Evolutionary conservation across 1,139 yeast species (phyloP).

Genomic region (Kodamaea sp.): DNA sequence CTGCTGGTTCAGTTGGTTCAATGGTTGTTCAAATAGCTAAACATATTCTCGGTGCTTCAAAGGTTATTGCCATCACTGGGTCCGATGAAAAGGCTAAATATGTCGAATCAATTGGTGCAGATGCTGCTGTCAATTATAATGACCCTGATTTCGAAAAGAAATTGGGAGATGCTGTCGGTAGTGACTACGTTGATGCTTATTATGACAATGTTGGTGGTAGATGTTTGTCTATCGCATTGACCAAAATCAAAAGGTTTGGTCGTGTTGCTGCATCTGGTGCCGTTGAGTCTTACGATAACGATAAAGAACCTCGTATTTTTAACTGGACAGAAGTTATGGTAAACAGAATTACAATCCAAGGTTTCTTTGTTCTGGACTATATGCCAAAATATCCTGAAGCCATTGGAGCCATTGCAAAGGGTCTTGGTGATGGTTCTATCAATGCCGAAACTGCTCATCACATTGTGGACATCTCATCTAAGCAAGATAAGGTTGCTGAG

Average conservation of each 20-base stretch:
- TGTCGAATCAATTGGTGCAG: constrained; percentile 57
- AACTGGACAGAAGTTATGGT: constrained; percentile 44
- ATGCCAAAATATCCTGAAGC: constrained; percentile 28
- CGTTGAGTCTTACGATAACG: constrained; percentile 31
- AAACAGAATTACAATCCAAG: constrained; percentile 47
- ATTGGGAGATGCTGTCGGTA: constrained; percentile 44
- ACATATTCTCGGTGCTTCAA: constrained; percentile 48
- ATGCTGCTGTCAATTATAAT: constrained; percentile 53
- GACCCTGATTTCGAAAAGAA: constrained; percentile 41
- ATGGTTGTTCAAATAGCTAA: constrained; percentile 58
- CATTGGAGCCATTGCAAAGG: constrained; percentile 26
- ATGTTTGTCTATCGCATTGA: constrained; percentile 16
- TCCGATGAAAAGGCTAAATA: constrained; percentile 52
- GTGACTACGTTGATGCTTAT: constrained; percentile 30
- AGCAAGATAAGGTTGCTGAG: constrained; percentile 18
- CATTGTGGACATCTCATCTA: constrained; percentile 25
- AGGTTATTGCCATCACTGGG: constrained; percentile 65
- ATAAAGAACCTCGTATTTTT: constrained; percentile 27
- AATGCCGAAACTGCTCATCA: constrained; percentile 20
- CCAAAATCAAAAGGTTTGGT: constrained; percentile 18
- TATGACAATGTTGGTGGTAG: constrained; percentile 24
- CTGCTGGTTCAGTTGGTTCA: constrained; percentile 72
- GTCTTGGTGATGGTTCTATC: constrained; percentile 41
- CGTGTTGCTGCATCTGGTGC: constrained; percentile 27
- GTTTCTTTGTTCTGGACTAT: constrained; percentile 45